phyloP scores from a whole-genome alignment of 352 stramenopile species.

The Halophytophthora batemanensis region DNA sequence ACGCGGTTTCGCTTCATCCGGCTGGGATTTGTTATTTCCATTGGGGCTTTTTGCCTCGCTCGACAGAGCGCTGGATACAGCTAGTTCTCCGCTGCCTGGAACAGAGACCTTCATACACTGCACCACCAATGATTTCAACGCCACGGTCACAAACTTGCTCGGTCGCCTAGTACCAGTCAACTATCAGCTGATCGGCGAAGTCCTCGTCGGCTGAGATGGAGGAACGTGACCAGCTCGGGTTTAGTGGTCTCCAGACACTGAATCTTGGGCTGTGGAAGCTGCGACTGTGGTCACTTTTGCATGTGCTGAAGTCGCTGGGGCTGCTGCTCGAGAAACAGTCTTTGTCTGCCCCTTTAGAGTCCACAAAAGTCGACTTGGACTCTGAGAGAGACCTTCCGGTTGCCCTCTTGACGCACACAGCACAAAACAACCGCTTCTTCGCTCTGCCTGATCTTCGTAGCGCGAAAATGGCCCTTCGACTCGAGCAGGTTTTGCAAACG shows the following conservation, averaged over 20 bases:
- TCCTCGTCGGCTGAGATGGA: conserved; percentile 16
- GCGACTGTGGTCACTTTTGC: conserved; percentile 13
- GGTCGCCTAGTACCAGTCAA: conserved; percentile 14
- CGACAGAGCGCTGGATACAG: too few relatives aligned
- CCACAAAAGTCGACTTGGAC: background rate
- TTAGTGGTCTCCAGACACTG: conserved; percentile 14
- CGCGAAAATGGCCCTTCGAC: conserved; percentile 27
- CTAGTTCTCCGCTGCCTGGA: too few relatives aligned
- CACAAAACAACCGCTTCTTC: conserved; percentile 23
- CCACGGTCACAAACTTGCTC: background rate
- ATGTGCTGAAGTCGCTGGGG: conserved; percentile 16
- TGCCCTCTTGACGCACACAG: conserved; percentile 27
- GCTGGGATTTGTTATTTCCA: too few relatives aligned
- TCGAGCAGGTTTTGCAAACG: conserved; percentile 38
- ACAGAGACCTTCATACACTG: background rate
- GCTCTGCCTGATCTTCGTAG: conserved; percentile 22
- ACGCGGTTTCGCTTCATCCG: too few relatives aligned
- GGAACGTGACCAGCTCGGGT: conserved; percentile 20
- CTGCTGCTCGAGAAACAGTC: conserved; percentile 13
- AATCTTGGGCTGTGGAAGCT: conserved; percentile 22
- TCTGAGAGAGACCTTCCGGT: conserved; percentile 7
- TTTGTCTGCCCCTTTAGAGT: conserved; percentile 4
- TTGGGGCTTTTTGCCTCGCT: too few relatives aligned
- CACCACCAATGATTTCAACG: conserved; percentile 4
- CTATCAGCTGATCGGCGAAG: conserved; percentile 14